A percentile compares a stretch with the other conserved stretches of the same genome.
These are phyloP conservation scores for Bretziella fagacearum DNA, from an alignment of 2,329 filamentous ascomycete species.

Conservation along the genomic window DNA sequence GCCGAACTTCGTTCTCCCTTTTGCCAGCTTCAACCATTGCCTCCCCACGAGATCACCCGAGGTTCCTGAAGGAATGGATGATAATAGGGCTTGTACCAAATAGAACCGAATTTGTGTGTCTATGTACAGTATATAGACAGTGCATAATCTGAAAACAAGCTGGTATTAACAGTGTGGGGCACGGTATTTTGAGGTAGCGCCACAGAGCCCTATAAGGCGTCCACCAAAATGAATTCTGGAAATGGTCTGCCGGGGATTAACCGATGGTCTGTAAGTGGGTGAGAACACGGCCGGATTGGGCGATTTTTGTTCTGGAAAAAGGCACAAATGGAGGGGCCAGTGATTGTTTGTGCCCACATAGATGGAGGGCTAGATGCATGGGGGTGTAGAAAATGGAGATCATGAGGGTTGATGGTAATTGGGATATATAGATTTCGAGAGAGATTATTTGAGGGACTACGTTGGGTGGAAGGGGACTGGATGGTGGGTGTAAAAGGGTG, in stretches of 20 bases:
- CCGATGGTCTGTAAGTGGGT: slow-evolving; percentile 3
- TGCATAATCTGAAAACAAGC: not conserved
- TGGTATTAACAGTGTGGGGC: not conserved
- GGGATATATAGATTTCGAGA: too few relatives aligned
- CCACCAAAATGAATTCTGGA: slow-evolving; percentile 4
- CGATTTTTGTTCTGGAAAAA: not conserved
- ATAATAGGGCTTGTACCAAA: not conserved
- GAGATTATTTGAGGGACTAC: too few relatives aligned
- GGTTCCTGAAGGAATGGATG: not conserved
- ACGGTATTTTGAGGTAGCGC: slow-evolving; percentile 3
- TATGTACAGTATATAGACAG: not conserved
- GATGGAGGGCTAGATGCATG: not conserved
- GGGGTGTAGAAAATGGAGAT: not conserved
- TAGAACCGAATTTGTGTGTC: not conserved
- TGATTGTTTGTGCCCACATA: not conserved
- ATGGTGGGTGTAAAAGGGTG: not conserved
- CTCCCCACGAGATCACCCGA: not conserved
- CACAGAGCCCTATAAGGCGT: slow-evolving; percentile 1
- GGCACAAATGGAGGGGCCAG: not conserved
- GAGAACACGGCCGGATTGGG: not conserved
- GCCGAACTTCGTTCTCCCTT: too few relatives aligned
- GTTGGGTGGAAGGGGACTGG: too few relatives aligned
- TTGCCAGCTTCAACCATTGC: too few relatives aligned
- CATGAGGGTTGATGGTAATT: too few relatives aligned
- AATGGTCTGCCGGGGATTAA: slow-evolving; percentile 2